A percentile compares a stretch with the other conserved stretches of the same genome.
Evolutionary conservation across 306 rosid genomes (phyloP).

Genomic region (Castanea mollissima): DNA sequence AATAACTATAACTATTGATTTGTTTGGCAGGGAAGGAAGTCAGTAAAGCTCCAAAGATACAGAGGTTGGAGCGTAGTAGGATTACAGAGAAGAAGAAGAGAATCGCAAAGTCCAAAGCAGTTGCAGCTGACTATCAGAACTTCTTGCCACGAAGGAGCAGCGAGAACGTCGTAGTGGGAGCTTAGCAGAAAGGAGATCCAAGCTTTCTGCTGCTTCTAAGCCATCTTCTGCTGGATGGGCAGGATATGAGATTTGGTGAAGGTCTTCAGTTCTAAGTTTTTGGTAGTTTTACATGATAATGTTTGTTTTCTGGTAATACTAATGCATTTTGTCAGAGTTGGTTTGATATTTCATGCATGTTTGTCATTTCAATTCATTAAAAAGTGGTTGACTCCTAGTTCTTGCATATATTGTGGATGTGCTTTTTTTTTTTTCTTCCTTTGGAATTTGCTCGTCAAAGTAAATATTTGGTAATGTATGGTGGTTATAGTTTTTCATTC

Average conservation of each 20-base stretch:
- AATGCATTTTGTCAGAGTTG: too few relatives aligned
- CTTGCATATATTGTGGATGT: too few relatives aligned
- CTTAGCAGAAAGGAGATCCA: not conserved
- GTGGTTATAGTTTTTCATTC: too few relatives aligned
- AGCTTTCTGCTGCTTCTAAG: conserved; percentile 2
- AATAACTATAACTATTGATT: too few relatives aligned
- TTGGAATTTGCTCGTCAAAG: too few relatives aligned
- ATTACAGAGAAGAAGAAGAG: not conserved
- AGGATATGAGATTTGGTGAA: not conserved
- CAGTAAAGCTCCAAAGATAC: not conserved
- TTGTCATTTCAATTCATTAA: too few relatives aligned
- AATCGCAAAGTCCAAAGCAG: not conserved
- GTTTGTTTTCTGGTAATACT: too few relatives aligned
- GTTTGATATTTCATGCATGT: too few relatives aligned
- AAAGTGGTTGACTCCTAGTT: too few relatives aligned
- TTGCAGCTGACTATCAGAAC: conserved; percentile 3
- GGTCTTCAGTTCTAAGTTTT: not conserved
- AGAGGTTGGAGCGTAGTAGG: not conserved
- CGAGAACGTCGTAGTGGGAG: not conserved
- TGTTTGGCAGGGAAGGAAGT: not conserved
- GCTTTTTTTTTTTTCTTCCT: too few relatives aligned
- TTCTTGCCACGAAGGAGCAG: not conserved
- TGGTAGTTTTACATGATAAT: too few relatives aligned
- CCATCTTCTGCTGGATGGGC: not conserved
- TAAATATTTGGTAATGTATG: too few relatives aligned